Base-by-base conservation (phyloP, 1,284 basidiomycete species). In the Schizophyllum commune region DNA sequence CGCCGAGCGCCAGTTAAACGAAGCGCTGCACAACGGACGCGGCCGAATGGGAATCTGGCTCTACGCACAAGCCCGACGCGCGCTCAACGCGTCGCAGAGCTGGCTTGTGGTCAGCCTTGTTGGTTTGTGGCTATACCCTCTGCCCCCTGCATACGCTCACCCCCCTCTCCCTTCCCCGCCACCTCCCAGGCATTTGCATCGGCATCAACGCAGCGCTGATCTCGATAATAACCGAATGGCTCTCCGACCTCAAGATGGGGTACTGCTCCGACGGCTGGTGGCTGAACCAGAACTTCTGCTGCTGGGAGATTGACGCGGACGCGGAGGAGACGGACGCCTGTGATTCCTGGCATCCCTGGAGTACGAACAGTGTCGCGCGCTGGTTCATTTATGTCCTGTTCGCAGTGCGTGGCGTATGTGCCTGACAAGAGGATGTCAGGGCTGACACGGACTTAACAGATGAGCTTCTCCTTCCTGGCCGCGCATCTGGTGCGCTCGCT, bases 201-300 rank as follows among this genome's bases (percentile, higher is more conserved):
- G 97, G 97, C 21, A 69, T 97, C 57, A 96, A 94, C 67, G 94
- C 96, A 47, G 97, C 94, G 1, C 74, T 99, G 62, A 96, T 98
- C 66, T 95, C 94, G 52, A 97, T 99, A 68, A 80, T 95, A 62
- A 97, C 94, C n/a, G 93, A 92, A 74, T 99, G 97, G 97, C 83
- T 98, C 8, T 96, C 95, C 1, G 96, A 99, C 73, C 85, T 98
- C 64, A 98, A 98, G 78, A 91, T 95, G 78, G 97, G 97, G 0
- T 96, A 97, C 71, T 99, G 97, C 74, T 84, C 86, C 0, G 92
- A 96, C 61, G 96, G 94, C 2, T 99, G 97, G 97, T 99, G 97
- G 96, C 74, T 99, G 61, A 97, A 96, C 73, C 88, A 94, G 69
- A 94, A 98, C 71, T 98, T 98, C 73, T 99, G 97, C 75, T 99